Evolutionary conservation across 371 early-diverging fungal genomes (phyloP), one percentile per base, ranked within the genome.

Genomic region (Mortierella sp.): DNA sequence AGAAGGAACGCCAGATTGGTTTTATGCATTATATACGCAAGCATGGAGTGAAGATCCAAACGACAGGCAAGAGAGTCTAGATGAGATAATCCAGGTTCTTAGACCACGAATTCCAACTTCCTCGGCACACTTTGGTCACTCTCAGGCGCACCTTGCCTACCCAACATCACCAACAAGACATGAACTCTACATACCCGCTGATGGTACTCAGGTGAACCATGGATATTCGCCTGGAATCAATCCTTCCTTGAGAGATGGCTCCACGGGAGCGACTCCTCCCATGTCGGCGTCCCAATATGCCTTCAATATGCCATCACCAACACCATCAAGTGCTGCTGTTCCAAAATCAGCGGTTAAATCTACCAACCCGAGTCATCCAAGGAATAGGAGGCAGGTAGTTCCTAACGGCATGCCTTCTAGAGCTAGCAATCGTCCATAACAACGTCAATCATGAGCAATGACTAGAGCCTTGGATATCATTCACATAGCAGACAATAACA

Each of bases 11-110:
- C 73, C 76, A 0, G 76, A 75, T n/a, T 75, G 83, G 73, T 81
- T 57, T 47, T 22, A 62, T 26, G 70, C 47, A 2, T 26, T 73
- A 12, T 81, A 81, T 30, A 66, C 66, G 0, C 64, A 72, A 28
- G 83, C 83, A 32, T 81, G 83, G 83, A 62, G 49, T n/a, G 77
- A 75, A 43, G 37, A 73, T 45, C 76, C 83, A 3, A 49, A 60
- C 9, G 57, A 69, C 5, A 66, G 83, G 5, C 83, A 81, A 39
- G 66, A 73, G 40, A 60, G 52, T 32, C 64, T 76, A 10, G 70
- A 71, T 10, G 76, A 76, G 66, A 76, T 81, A 47, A 63, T 72
- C n/a, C 39, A 67, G 0, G 80, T 75, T 14, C 72, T 79, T 16
- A 51, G 28, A 65, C 11, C 55, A 71, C 39, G 37, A 62, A 11